phyloP scores from a whole-genome alignment of 2,329 filamentous ascomycete species.

The Podosphaera leucotricha region DNA sequence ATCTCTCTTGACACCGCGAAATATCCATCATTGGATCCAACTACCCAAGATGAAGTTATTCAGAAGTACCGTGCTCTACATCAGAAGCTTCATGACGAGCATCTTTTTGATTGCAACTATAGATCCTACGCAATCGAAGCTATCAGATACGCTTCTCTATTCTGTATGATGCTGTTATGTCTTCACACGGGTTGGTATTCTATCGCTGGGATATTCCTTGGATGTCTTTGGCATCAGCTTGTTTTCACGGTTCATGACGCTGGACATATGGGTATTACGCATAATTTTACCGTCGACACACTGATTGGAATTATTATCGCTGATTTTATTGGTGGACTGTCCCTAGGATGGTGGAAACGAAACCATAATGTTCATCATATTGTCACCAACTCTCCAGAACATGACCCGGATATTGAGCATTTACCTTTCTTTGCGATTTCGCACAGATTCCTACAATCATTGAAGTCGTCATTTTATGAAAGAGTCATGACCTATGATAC shows the following conservation, averaged over 20 bases:
- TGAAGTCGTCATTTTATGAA: constrained; percentile 67
- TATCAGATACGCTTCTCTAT: constrained; percentile 46
- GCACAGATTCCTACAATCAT: constrained; percentile 49
- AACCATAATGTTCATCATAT: constrained; percentile 96
- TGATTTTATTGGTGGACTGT: constrained; percentile 72
- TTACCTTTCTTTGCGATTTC: constrained; percentile 75
- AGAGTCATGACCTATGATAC: constrained; percentile 56
- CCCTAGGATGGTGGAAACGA: constrained; percentile 89
- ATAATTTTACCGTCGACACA: constrained; percentile 62
- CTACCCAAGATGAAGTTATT: constrained; percentile 53
- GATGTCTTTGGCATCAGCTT: constrained; percentile 79
- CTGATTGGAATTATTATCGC: constrained; percentile 77
- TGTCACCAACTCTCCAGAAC: constrained; percentile 82
- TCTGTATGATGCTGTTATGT: constrained; percentile 34
- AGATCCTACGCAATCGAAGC: constrained; percentile 53
- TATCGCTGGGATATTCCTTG: constrained; percentile 50
- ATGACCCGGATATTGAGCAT: constrained; percentile 87
- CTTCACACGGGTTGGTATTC: constrained; percentile 42
- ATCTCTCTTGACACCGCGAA: constrained; percentile 53
- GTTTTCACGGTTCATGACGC: constrained; percentile 89
- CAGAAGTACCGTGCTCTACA: constrained; percentile 62
- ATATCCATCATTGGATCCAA: constrained; percentile 55
- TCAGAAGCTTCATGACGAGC: constrained; percentile 44
- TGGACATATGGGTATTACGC: constrained; percentile 92
- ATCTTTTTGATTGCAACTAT: constrained; percentile 71